phyloP scores from a whole-genome alignment of 805 yeast genomes.

The Vanderwaltozyma verrucispora region DNA sequence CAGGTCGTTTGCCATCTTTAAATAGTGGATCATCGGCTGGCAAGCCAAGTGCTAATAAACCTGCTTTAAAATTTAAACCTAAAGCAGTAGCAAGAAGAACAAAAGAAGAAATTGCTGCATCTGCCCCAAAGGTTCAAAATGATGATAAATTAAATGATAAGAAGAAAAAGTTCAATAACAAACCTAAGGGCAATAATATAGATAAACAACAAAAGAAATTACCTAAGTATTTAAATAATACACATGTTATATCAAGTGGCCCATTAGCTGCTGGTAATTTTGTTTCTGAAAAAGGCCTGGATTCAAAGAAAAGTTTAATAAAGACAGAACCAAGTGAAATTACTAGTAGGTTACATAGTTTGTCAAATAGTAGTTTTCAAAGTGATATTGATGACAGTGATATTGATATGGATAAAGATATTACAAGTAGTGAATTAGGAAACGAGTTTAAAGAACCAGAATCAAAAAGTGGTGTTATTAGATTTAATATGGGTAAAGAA shows the following conservation, averaged over 20 bases:
- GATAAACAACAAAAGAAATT: conserved; percentile 16
- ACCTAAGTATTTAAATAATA: conserved; percentile 28
- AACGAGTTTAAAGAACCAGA: conserved; percentile 3
- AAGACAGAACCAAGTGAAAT: conserved; percentile 6
- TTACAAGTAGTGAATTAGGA: conserved; percentile 25
- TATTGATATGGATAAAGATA: conserved; percentile 25
- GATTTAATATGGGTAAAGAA: conserved; percentile 55
- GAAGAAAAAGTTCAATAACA: conserved; percentile 7
- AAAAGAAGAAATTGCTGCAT: conserved; percentile 73
- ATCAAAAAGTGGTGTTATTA: conserved; percentile 17
- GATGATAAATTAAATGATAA: conserved; percentile 12
- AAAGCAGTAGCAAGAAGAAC: conserved; percentile 77
- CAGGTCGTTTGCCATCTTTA: conserved; percentile 26
- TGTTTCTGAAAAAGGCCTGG: conserved; percentile 17
- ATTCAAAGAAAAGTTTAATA: conserved; percentile 18
- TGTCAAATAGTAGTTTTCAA: conserved; percentile 10
- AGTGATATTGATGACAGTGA: conserved; percentile 32
- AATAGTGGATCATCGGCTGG: conserved; percentile 4
- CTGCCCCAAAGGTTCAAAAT: conserved; percentile 46
- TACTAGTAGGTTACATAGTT: conserved; percentile 5
- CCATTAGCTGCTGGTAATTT: conserved; percentile 57
- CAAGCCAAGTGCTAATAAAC: conserved; percentile 22
- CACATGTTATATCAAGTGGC: conserved; percentile 62
- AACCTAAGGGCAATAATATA: conserved; percentile 6
- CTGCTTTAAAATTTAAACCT: conserved; percentile 70